Evolutionary conservation across 164 flowering plant genomes (phyloP).

Genomic region (Vitis rupestris): DNA sequence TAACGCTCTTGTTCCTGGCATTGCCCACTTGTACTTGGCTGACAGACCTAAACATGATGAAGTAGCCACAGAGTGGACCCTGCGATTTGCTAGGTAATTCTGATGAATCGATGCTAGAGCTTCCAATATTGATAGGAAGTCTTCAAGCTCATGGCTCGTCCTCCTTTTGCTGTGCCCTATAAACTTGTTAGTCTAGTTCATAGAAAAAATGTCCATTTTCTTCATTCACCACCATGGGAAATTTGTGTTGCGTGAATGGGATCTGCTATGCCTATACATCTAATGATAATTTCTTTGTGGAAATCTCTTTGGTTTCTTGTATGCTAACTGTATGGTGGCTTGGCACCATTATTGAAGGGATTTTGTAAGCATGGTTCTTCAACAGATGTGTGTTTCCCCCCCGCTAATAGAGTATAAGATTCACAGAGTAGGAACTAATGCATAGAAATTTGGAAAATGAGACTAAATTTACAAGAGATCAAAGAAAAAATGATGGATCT

Average conservation of each 20-base stretch:
- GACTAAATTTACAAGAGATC: neutral
- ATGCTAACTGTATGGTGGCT: neutral
- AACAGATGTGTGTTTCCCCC: neutral
- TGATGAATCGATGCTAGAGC: conserved; percentile 13
- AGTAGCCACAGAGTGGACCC: conserved; percentile 90
- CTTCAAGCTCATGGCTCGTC: neutral
- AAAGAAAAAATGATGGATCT: neutral
- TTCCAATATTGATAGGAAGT: conserved; percentile 1
- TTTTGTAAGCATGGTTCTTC: neutral
- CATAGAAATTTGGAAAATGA: too few species aligned
- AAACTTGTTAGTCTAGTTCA: neutral
- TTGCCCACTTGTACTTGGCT: conserved; percentile 66
- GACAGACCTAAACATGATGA: conserved; percentile 76
- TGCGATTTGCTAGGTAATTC: conserved; percentile 70
- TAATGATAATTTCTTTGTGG: neutral
- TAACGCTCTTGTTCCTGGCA: conserved; percentile 66
- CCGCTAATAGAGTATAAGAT: neutral
- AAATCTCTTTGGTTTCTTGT: neutral
- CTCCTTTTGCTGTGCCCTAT: neutral
- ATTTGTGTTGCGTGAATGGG: too few species aligned
- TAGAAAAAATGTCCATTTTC: too few species aligned
- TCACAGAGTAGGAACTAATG: neutral
- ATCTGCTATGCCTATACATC: too few species aligned
- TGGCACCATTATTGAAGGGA: neutral
- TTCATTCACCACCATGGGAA: too few species aligned